Conservation (phyloP, 2,329 filamentous ascomycete species). For the Lecanicillium sp. region DNA sequence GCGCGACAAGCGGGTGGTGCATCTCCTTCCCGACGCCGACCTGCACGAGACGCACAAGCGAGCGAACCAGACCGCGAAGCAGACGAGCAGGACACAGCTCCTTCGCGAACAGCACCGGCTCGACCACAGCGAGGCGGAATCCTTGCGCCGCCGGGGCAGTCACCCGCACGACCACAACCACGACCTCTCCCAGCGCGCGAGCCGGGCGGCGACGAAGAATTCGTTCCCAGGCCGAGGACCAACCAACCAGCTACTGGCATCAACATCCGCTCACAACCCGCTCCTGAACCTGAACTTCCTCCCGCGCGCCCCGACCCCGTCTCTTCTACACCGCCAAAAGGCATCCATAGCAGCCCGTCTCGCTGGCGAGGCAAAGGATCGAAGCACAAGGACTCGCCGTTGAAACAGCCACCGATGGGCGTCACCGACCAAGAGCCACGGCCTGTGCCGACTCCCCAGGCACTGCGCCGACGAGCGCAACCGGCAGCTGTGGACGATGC, state of each 20-base stretch:
- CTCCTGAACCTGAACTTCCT: conserved; percentile 52
- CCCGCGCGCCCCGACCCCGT: conserved; percentile 46
- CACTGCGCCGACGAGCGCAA: conserved; percentile 5
- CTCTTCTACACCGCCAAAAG: conserved; percentile 45
- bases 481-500: conserved; percentile 3
- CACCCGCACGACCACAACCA: conserved; percentile 1
- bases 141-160: conserved; percentile 4
- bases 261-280: conserved; percentile 17
- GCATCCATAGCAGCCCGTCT: conserved; percentile 53
- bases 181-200: neutral
- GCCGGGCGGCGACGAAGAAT: neutral
- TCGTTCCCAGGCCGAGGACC: neutral
- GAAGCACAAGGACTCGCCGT: conserved; percentile 37
- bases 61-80: conserved; percentile 1
- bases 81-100: conserved; percentile 6
- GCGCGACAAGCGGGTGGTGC: conserved; percentile 6
- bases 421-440: neutral
- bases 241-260: conserved; percentile 4
- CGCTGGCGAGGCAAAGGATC: conserved; percentile 28
- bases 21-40: conserved; percentile 1
- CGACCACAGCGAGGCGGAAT: conserved; percentile 7
- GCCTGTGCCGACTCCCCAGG: conserved; percentile 5
- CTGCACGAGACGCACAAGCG: neutral
- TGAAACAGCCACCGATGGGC: conserved; percentile 33
- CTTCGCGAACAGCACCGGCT: conserved; percentile 5